Conservation (phyloP, 2,329 filamentous ascomycete species). For the Botryotinia calthae region DNA sequence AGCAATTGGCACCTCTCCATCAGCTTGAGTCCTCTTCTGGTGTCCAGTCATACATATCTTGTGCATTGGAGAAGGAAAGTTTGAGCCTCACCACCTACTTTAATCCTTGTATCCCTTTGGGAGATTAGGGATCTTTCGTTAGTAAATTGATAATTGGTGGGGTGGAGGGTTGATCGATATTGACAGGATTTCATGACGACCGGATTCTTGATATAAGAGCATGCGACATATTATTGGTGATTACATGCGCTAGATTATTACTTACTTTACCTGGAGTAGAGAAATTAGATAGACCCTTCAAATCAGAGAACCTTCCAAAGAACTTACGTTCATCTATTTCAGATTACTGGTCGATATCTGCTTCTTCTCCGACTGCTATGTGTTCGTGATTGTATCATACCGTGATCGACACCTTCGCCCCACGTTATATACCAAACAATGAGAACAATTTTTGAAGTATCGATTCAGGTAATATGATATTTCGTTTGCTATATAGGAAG, state of each 20-base stretch:
- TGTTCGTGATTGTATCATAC: not conserved
- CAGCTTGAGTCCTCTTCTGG: conserved; percentile 9
- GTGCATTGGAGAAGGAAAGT: not conserved
- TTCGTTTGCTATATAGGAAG: not conserved
- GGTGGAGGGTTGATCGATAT: not conserved
- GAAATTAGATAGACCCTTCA: not conserved
- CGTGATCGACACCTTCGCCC: not conserved
- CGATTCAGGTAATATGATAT: not conserved
- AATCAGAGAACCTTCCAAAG: not conserved
- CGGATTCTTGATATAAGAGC: not conserved
- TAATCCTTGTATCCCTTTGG: not conserved
- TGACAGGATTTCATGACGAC: not conserved
- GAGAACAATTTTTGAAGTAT: no score
- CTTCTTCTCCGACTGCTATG: not conserved
- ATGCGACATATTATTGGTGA: not conserved
- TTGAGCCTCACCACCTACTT: conserved; percentile 2
- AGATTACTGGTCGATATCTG: not conserved
- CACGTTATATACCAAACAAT: not conserved
- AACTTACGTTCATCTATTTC: not conserved
- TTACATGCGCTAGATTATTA: not conserved
- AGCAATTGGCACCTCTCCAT: not conserved
- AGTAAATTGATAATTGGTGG: not conserved
- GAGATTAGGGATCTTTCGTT: not conserved
- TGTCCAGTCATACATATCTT: conserved; percentile 1
- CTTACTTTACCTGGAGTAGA: not conserved